Base-by-base conservation (phyloP, 352 stramenopile genomes). In the Globisporangium orthogonon region DNA sequence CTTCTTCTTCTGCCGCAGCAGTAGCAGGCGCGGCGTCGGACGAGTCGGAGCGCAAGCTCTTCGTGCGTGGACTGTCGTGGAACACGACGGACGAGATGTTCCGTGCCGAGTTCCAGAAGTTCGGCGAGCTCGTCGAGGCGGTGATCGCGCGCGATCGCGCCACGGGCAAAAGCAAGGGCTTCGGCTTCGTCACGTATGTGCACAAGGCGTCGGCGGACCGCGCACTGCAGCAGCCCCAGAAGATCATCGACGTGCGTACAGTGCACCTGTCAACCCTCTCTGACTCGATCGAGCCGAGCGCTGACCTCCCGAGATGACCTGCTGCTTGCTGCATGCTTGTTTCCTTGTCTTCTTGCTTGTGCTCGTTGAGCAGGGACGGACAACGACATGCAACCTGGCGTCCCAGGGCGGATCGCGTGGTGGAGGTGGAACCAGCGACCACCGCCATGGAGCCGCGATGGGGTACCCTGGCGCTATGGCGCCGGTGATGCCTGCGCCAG, bases 111-210 rank as follows among this genome's bases (percentile, higher is more conserved):
- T 92, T 90, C 48, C 47, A 70, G 43, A 77, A 85, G 52, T 92
- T 72, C 53, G 82, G 82, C 37, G 78, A 88, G 13, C 50, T 90
- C n/a, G 67, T 79, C 29, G 66, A 74, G 49, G 69, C 72, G 33
- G 61, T 61, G 29, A 65, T 90, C 46, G 66, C 73, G 23, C 63
- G 69, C 14, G 73, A 92, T 52, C 76, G 66, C 18, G 62, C 71
- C 30, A 86, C 79, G 0, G 77, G 75, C 33, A 83, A 79, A 59
- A 83, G 65, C 62, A 89, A 85, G 57, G 73, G 79, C n/a, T 91
- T 76, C 55, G 82, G 71, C 30, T 90, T 89, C 43, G 71, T 89
- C 51, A 86, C 67, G 33, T 91, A 70, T 58, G 65, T 65, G 33
- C 61, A 87, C n/a, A 73, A 77, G 44, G 49, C 57, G n/a, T 61